phyloP scores from a whole-genome alignment of 768 basidiomycete species.

The Russula abietina region DNA sequence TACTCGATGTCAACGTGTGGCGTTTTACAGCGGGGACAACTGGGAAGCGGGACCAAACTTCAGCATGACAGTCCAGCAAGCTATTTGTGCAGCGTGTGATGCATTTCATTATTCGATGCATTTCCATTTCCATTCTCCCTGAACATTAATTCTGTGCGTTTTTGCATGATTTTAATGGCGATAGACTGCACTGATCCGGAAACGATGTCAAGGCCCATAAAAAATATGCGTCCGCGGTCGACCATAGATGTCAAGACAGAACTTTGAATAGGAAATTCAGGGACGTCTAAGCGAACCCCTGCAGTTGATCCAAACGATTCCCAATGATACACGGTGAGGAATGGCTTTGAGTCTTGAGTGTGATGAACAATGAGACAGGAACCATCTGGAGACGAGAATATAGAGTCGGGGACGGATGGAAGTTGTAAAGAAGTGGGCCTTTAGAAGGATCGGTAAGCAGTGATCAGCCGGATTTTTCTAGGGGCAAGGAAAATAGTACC shows the following conservation, averaged over 20 bases:
- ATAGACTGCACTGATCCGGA: conserved; percentile 36
- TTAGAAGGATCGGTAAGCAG: neutral
- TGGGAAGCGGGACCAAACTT: conserved; percentile 19
- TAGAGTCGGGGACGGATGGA: conserved; percentile 31
- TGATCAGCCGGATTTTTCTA: no score
- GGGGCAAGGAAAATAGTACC: conserved; percentile 33
- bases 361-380: conserved; percentile 43
- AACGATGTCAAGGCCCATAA: conserved; percentile 37
- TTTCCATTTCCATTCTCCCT: conserved; percentile 35
- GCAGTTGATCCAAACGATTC: conserved; percentile 47
- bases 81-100: conserved; percentile 40
- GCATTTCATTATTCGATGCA: conserved; percentile 21
- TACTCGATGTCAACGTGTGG: conserved; percentile 19
- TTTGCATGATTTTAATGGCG: conserved; percentile 48
- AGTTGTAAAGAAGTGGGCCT: conserved; percentile 46
- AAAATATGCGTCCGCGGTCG: conserved; percentile 38
- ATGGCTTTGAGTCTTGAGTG: neutral
- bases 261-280: conserved; percentile 26
- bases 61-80: conserved; percentile 16
- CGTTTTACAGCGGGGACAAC: conserved; percentile 13
- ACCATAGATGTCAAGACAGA: conserved; percentile 42
- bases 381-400: conserved; percentile 48
- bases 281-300: conserved; percentile 39
- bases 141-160: conserved; percentile 52
- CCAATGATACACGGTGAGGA: conserved; percentile 47